Evolutionary conservation across 176 grass and related monocot species (phyloP), one percentile per base, ranked within the genome.

Genomic region (Juncus inflexus): DNA sequence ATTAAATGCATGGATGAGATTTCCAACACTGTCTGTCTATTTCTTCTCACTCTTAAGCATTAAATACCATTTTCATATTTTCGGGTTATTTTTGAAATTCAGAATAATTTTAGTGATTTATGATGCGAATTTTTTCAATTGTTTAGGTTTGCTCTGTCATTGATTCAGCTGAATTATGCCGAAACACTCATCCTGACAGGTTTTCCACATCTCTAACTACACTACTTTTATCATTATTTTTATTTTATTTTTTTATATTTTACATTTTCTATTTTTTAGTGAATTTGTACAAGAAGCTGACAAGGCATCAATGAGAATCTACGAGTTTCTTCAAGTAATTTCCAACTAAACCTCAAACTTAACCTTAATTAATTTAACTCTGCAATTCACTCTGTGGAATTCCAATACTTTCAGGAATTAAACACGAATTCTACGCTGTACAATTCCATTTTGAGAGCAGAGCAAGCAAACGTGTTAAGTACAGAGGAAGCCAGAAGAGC

Each of bases 1-100:
- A 81, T 96, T 40, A 75, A 71, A 4, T 42, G 82, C 42, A 96
- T 96, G 92, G 92, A 96, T 69, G 92, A 96, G 66, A 96, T 96
- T 42, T 96, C 92, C 35, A 83, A 91, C 50, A 86, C 92, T 5
- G 92, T 96, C 83, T 4, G 38, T 19, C 60, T 3, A 42, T 28
- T 28, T 28, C 7, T 19, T 42, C 4, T 36, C 1, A 49, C 47
- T 6, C 55, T 73, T 73, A 64, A 15, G 7, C 41, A 5, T 13
- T 73, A 0, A 28, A 28, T 28, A 28, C 19, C 19, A 28, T 28
- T 28, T 28, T 28, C 19, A 28, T 28, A 0, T 39, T 79, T 76
- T 73, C 15, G 4, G 28, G 45, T 73, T 73, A 58, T 72, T 43
- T 39, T 63, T 63, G 40, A 58, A 13, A 50, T n/a, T 61, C 60